Percentiles rank a stretch among this genome's conserved stretches.
Evolutionary conservation across 2,329 filamentous ascomycete species (phyloP).

Genomic region (Emergomyces africanus): DNA sequence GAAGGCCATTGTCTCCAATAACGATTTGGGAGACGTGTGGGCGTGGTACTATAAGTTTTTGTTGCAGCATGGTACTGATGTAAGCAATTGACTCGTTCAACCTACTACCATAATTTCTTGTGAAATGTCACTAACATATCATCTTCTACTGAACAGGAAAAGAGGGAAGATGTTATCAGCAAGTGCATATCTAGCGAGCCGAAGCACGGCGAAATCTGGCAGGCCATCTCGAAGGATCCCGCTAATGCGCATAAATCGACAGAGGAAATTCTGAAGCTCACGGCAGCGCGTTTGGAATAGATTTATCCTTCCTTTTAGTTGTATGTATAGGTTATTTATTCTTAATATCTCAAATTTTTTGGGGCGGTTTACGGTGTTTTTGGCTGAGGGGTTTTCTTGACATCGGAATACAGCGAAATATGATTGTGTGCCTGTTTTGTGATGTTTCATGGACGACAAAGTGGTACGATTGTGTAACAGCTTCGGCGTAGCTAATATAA

Average conservation of each 20-base stretch:
- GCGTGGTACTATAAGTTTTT: constrained; percentile 97
- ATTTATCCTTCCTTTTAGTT: background rate
- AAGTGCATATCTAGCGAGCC: constrained; percentile 80
- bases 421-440: background rate
- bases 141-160: constrained; percentile 43
- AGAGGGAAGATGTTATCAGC: constrained; percentile 66
- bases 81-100: constrained; percentile 19
- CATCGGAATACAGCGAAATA: background rate
- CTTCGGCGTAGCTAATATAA: background rate
- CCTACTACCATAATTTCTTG: background rate
- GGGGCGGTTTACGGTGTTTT: background rate
- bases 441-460: background rate
- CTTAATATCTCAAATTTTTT: background rate
- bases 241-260: constrained; percentile 59
- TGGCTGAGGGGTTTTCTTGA: background rate
- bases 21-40: constrained; percentile 85
- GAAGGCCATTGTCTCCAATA: constrained; percentile 79
- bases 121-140: background rate
- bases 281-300: constrained; percentile 39
- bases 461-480: background rate
- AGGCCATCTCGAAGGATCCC: constrained; percentile 72
- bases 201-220: constrained; percentile 86
- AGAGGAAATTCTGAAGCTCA: constrained; percentile 73
- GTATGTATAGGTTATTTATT: constrained; percentile 8
- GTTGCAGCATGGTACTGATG: constrained; percentile 75